A percentile compares a stretch with the other conserved stretches of the same genome.
Conservation (phyloP, 257 asterid species). For the Lithospermum erythrorhizon region DNA sequence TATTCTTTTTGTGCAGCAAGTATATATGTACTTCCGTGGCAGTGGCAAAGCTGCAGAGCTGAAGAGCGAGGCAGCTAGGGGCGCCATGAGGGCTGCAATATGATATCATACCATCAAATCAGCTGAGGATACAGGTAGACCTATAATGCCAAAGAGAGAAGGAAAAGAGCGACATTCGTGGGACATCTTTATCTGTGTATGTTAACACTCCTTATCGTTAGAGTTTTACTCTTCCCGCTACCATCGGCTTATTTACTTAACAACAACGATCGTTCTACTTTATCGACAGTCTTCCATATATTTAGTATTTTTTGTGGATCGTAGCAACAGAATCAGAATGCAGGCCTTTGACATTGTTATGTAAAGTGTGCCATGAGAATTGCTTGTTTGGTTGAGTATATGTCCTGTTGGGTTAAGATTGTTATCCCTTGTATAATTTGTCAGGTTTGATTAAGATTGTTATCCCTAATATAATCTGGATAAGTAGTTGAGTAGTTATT, state of each 20-base stretch:
- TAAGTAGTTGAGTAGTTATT: too few relatives aligned
- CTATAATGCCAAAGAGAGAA: not conserved
- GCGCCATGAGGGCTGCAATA: slow-evolving; percentile 55
- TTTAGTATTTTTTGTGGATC: not conserved
- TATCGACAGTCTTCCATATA: not conserved
- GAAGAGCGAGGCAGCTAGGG: slow-evolving; percentile 56
- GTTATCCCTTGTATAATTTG: too few relatives aligned
- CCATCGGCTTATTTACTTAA: not conserved
- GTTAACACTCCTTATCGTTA: not conserved
- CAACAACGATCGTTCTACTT: not conserved
- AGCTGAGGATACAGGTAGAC: not conserved
- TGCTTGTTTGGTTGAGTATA: too few relatives aligned
- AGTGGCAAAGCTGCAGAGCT: slow-evolving; percentile 67
- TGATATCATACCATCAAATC: slow-evolving; percentile 14
- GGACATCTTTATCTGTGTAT: too few relatives aligned
- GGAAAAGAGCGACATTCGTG: too few relatives aligned
- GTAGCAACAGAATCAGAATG: not conserved
- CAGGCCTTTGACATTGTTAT: too few relatives aligned
- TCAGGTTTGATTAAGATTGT: too few relatives aligned
- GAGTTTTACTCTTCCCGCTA: not conserved
- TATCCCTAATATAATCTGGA: too few relatives aligned
- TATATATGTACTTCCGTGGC: slow-evolving; percentile 69
- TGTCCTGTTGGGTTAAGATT: too few relatives aligned
- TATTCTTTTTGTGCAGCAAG: slow-evolving; percentile 36
- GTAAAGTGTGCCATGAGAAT: not conserved